phyloP scores from a whole-genome alignment of 2,329 filamentous ascomycete genomes.

The Colletotrichum tropicale region DNA sequence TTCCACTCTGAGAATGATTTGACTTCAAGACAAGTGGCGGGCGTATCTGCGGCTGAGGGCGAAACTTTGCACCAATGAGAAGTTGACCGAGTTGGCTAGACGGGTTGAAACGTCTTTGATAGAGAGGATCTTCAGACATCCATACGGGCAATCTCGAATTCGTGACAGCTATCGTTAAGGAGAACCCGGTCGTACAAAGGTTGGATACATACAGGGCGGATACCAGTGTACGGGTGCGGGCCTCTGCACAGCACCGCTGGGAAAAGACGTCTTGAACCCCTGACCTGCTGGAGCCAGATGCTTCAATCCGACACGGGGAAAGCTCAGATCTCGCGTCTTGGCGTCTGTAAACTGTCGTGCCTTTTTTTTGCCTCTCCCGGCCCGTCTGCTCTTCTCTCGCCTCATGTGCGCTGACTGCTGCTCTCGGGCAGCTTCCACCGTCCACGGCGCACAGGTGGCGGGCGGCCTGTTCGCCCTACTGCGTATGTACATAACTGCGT shows the following conservation, averaged over 20 bases:
- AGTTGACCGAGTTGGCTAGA: neutral
- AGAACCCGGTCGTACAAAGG: neutral
- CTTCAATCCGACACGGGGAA: constrained; percentile 6
- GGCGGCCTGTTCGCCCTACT: neutral
- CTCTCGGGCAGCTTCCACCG: neutral
- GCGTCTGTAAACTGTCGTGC: neutral
- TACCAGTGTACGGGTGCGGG: neutral
- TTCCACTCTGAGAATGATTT: neutral
- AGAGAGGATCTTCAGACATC: neutral
- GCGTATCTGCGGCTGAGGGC: neutral
- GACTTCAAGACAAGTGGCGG: neutral
- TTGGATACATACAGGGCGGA: neutral
- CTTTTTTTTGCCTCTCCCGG: neutral
- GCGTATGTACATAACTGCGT: neutral
- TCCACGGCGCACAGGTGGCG: neutral
- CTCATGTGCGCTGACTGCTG: neutral
- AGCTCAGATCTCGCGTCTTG: constrained; percentile 16
- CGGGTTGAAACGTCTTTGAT: neutral
- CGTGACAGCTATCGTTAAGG: neutral
- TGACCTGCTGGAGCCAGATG: neutral
- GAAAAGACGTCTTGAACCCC: neutral
- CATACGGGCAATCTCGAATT: neutral
- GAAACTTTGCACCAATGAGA: neutral
- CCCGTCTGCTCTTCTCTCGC: neutral
- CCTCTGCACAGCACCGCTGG: neutral